Evolutionary conservation across 208 protist genomes (phyloP), one percentile per base, ranked within the genome.

Genomic region (Trypanosoma melophagium): DNA sequence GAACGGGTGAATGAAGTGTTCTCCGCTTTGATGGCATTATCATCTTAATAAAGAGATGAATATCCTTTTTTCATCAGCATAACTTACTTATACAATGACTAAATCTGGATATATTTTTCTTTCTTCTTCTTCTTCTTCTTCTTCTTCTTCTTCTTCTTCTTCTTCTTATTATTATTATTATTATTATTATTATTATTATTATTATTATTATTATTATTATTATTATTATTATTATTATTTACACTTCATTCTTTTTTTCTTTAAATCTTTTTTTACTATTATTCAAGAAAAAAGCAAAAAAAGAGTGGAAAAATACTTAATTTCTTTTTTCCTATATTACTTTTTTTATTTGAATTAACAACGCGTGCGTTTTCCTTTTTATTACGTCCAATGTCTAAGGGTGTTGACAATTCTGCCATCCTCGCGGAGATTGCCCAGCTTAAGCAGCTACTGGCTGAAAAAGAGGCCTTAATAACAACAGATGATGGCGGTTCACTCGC

Each of bases 401-500:
- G 14, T 52, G 53, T 44, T 28, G 65, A 76, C n/a, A 67, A 71
- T n/a, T 31, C 66, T n/a, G 73, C 76, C 9, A 59, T 94, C 22
- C 55, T 80, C 42, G 85, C 82, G 17, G 84, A 94, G 72, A 90
- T 94, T 31, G 69, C 70, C 8, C 77, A 90, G 42, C 70, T 94
- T 16, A 80, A 76, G 44, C 59, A 72, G 51, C 71, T 77, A 50
- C 60, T 94, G 7, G 64, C 69, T 14, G 69, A 69, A 60, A 82
- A 77, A 66, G 71, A 77, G 55, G 79, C 74, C 14, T 72, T 74
- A n/a, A 66, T 90, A 51, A 60, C 69, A 40, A 56, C 66, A 17
- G 75, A 74, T 40, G 79, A 74, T 3, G 71, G 57, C 12, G 69
- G 71, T 14, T 50, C 69, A 3, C 49, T 91, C 3, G 69, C 86